Evolutionary conservation across 257 asterid species (phyloP).

Genomic region (Pogostemon cablin): DNA sequence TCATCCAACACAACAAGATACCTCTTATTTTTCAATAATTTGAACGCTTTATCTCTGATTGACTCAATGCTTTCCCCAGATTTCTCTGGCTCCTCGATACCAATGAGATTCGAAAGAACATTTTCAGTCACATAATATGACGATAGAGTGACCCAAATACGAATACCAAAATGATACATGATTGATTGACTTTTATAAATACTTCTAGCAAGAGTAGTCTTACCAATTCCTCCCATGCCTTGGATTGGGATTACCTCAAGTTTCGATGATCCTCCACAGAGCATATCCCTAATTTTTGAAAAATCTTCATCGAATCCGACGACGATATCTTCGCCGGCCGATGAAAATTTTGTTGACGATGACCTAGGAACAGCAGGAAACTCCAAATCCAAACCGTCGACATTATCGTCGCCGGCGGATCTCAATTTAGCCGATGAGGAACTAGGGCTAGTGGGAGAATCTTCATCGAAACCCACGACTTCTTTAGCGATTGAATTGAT

Average conservation of each 20-base stretch:
- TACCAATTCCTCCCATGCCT: slow-evolving; percentile 22
- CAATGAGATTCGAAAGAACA: slow-evolving; percentile 3
- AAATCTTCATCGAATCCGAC: background rate
- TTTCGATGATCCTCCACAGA: background rate
- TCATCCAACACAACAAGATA: slow-evolving; percentile 30
- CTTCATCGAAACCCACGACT: background rate
- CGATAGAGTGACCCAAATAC: slow-evolving; percentile 26
- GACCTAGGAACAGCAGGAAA: background rate
- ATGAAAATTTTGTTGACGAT: background rate
- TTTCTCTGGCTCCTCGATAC: background rate
- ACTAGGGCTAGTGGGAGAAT: too few relatives aligned
- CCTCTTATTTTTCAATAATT: background rate
- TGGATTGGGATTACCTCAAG: background rate
- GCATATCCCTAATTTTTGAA: background rate
- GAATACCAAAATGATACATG: background rate
- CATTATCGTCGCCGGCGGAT: background rate
- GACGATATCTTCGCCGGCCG: background rate
- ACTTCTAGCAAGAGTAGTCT: slow-evolving; percentile 13
- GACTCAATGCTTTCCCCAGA: background rate
- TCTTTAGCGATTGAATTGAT: background rate
- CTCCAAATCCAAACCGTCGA: background rate
- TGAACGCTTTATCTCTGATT: background rate
- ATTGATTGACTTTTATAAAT: background rate
- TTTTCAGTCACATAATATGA: background rate
- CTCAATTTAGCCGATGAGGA: background rate